Evolutionary conservation across 2,329 filamentous ascomycete genomes (phyloP).

Genomic region (Sarocladium brachiariae): DNA sequence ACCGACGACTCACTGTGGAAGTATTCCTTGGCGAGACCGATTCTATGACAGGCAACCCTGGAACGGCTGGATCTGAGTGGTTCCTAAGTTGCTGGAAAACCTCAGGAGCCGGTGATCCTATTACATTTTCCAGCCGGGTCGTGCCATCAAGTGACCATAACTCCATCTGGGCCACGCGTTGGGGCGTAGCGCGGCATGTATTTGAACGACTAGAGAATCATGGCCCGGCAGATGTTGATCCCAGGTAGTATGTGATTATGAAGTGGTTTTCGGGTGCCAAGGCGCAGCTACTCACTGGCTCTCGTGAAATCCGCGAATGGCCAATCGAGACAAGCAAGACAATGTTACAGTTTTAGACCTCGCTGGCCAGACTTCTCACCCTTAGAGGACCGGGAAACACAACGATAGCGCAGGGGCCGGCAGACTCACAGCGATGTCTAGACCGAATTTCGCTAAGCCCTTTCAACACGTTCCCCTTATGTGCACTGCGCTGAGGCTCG

Average conservation of each 20-base stretch:
- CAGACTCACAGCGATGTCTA: no score
- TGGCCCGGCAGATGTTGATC: no score
- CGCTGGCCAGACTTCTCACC: background rate
- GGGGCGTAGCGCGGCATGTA: no score
- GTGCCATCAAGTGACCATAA: conserved; percentile 22
- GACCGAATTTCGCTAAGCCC: background rate
- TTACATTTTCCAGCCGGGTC: conserved; percentile 17
- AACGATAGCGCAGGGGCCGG: background rate
- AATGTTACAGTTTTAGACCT: background rate
- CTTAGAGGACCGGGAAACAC: background rate
- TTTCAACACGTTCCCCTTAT: no score
- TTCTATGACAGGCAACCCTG: conserved; percentile 20
- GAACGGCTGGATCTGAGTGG: conserved; percentile 20
- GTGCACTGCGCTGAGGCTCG: no score
- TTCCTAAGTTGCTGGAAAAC: conserved; percentile 22
- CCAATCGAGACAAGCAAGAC: background rate
- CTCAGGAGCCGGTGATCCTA: conserved; percentile 10
- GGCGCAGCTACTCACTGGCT: background rate
- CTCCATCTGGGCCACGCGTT: conserved; percentile 15
- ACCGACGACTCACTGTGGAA: conserved; percentile 17
- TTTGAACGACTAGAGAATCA: no score
- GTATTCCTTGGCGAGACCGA: conserved; percentile 24
- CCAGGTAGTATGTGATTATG: no score
- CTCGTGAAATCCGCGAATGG: no score
- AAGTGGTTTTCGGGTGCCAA: background rate